Conservation (phyloP, 306 rosid species). For the Gleditsia sinensis region DNA sequence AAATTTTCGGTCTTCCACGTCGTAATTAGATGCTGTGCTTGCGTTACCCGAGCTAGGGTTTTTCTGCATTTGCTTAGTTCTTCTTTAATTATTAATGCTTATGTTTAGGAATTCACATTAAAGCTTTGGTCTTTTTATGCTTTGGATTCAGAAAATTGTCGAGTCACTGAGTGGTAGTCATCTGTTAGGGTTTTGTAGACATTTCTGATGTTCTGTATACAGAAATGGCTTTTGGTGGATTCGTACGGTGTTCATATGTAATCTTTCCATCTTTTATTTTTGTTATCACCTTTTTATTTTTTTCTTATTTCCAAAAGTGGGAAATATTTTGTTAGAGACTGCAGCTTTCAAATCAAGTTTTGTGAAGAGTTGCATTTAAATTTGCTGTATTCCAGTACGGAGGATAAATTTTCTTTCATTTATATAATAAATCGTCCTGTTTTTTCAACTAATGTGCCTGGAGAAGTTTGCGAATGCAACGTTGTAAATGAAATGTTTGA, state of each 20-base stretch:
- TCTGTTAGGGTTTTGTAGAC: slow-evolving; percentile 34
- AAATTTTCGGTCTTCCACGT: slow-evolving; percentile 30
- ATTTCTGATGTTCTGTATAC: neutral
- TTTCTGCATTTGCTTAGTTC: slow-evolving; percentile 26
- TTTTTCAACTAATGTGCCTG: slow-evolving; percentile 16
- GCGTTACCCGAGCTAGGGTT: slow-evolving; percentile 47
- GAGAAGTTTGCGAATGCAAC: neutral
- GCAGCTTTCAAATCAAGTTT: neutral
- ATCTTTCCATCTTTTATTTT: neutral
- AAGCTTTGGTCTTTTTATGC: slow-evolving; percentile 27
- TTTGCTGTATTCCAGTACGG: neutral
- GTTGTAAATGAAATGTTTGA: neutral
- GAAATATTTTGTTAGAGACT: neutral
- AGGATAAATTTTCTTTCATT: neutral
- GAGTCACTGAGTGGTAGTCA: slow-evolving; percentile 1
- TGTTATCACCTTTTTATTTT: neutral
- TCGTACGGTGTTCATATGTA: slow-evolving; percentile 2
- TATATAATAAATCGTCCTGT: neutral
- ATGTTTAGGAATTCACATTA: slow-evolving; percentile 13
- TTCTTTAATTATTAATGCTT: slow-evolving; percentile 31
- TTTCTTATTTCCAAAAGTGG: neutral
- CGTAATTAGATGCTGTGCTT: slow-evolving; percentile 34
- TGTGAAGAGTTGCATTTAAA: slow-evolving; percentile 29
- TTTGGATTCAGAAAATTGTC: slow-evolving; percentile 24
- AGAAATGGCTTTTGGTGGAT: slow-evolving; percentile 1